Percentiles rank a stretch among this genome's conserved stretches.
Evolutionary conservation across 805 yeast genomes (phyloP).

Genomic region (Schizosaccharomyces osmophilus): DNA sequence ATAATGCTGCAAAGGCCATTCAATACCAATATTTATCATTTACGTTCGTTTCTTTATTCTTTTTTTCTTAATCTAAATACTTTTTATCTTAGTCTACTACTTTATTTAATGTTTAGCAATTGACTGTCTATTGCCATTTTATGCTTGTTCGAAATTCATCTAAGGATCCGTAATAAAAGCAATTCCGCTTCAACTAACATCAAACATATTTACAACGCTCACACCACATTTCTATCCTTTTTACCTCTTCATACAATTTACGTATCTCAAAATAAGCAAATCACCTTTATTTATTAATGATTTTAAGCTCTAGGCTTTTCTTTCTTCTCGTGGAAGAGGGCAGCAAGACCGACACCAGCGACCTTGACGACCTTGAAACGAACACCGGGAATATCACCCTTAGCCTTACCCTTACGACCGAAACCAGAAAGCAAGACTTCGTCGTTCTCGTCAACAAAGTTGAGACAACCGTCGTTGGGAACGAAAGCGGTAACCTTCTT

Average conservation of each 20-base stretch:
- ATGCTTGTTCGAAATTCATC: too few species aligned
- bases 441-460: conserved; percentile 99
- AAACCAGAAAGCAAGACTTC: conserved; percentile 98
- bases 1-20: background rate
- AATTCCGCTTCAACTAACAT: too few species aligned
- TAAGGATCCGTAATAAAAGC: too few species aligned
- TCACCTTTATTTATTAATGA: background rate
- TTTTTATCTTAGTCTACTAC: too few species aligned
- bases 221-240: too few species aligned
- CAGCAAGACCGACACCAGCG: conserved; percentile 97
- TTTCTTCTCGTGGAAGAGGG: conserved; percentile 99
- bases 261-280: background rate
- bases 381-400: conserved; percentile 99
- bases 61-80: background rate
- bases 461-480: conserved; percentile 99
- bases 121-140: too few species aligned
- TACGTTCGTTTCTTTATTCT: background rate
- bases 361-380: conserved; percentile 99
- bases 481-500: conserved; percentile 99
- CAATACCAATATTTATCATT: background rate
- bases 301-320: conserved; percentile 26
- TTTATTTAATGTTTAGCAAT: too few species aligned
- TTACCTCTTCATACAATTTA: too few species aligned
- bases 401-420: conserved; percentile 99
- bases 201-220: too few species aligned